Percentiles rank a stretch among this genome's conserved stretches.
phyloP scores from a whole-genome alignment of 441 rosid species.

The Hura crepitans region DNA sequence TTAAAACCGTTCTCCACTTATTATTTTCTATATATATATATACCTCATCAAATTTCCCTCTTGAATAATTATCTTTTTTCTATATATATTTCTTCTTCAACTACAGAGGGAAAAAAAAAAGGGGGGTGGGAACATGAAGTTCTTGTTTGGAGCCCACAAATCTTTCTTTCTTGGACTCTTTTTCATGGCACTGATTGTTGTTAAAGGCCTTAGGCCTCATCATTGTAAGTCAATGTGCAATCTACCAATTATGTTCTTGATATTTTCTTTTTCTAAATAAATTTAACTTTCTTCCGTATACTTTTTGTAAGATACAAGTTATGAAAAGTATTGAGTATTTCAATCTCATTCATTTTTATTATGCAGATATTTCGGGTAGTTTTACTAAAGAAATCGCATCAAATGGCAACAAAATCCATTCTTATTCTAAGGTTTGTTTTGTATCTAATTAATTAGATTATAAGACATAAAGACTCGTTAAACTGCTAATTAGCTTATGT shows the following conservation, averaged over 20 bases:
- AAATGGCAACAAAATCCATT: background rate
- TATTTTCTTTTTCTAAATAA: no score
- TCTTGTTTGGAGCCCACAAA: constrained; percentile 20
- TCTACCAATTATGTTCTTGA: no score
- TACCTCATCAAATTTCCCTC: no score
- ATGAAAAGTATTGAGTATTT: no score
- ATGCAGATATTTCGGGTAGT: background rate
- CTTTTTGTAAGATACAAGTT: no score
- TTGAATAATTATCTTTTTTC: background rate
- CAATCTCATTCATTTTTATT: background rate
- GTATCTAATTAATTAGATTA: background rate
- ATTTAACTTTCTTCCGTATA: no score
- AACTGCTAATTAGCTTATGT: no score
- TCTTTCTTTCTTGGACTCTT: constrained; percentile 11
- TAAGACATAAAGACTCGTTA: no score
- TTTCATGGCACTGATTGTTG: constrained; percentile 20
- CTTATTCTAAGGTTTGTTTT: background rate
- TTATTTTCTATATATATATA: background rate
- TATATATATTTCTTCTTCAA: background rate
- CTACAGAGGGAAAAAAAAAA: no score
- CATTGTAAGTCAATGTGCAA: constrained; percentile 18
- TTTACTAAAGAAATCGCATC: constrained; percentile 1
- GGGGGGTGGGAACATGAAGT: constrained; percentile 26
- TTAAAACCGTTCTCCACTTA: constrained; percentile 15
- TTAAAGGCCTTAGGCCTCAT: constrained; percentile 24